These are phyloP conservation scores for Pisolithus sp. DNA, from an alignment of 768 basidiomycete genomes.

Conservation along the genomic window DNA sequence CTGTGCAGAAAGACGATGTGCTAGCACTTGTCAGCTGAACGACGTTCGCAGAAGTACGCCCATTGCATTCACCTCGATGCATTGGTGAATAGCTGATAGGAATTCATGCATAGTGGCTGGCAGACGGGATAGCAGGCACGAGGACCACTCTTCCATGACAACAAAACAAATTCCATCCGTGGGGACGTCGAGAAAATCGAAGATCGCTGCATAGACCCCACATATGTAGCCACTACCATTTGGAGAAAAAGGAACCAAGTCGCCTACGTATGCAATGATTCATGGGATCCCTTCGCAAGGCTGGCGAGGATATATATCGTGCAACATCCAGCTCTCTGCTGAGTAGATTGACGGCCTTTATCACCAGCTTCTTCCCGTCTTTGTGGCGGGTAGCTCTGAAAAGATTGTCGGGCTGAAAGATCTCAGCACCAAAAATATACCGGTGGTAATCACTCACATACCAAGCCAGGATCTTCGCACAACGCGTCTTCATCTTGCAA, in stretches of 20 bases:
- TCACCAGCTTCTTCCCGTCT: conserved; percentile 49
- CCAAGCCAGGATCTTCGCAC: conserved; percentile 68
- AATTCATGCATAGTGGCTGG: conserved; percentile 50
- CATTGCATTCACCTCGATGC: conserved; percentile 50
- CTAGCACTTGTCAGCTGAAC: conserved; percentile 29
- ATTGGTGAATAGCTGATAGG: conserved; percentile 54
- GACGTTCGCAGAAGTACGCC: background rate
- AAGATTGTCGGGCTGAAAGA: conserved; percentile 56
- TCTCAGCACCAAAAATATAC: conserved; percentile 6
- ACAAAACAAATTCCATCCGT: conserved; percentile 55
- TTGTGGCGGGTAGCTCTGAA: conserved; percentile 56
- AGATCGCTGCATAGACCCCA: conserved; percentile 41
- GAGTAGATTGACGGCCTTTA: conserved; percentile 59
- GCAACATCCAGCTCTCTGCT: conserved; percentile 63
- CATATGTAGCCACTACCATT: background rate
- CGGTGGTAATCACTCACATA: conserved; percentile 28
- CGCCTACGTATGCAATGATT: conserved; percentile 72
- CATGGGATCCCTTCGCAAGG: conserved; percentile 51
- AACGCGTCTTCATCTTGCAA: conserved; percentile 49
- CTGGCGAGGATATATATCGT: conserved; percentile 46
- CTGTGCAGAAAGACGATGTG: conserved; percentile 67
- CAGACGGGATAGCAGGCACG: conserved; percentile 46
- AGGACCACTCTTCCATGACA: conserved; percentile 78
- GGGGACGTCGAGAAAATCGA: conserved; percentile 53
- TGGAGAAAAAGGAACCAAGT: conserved; percentile 9